Conservation (phyloP, 1,284 basidiomycete genomes). For the Rhodotorula sp. region DNA sequence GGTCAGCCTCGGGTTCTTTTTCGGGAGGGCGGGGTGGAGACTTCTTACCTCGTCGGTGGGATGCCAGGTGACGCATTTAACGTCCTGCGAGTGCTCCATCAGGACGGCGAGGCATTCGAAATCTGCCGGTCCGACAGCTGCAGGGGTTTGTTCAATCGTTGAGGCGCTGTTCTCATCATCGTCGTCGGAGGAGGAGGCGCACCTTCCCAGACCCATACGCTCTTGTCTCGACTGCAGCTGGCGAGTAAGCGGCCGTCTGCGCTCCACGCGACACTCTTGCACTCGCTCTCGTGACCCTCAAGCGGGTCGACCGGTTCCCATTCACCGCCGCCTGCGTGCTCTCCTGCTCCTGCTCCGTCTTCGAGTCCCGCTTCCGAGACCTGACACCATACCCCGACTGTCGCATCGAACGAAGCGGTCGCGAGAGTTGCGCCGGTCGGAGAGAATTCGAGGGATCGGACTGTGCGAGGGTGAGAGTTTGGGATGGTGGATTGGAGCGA, state of each 20-base stretch:
- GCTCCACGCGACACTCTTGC: slow-evolving; percentile 91
- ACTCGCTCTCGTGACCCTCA: slow-evolving; percentile 97
- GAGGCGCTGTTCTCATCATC: background rate
- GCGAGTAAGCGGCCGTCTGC: slow-evolving; percentile 75
- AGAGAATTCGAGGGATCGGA: slow-evolving; percentile 86
- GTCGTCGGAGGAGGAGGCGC: slow-evolving; percentile 49
- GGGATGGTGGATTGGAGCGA: slow-evolving; percentile 47
- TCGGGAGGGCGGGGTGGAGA: slow-evolving; percentile 38
- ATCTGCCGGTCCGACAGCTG: slow-evolving; percentile 57
- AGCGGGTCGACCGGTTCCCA: slow-evolving; percentile 64
- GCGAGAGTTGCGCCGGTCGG: slow-evolving; percentile 86
- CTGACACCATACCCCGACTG: slow-evolving; percentile 88
- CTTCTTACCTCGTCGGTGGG: slow-evolving; percentile 78
- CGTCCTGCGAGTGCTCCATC: slow-evolving; percentile 97
- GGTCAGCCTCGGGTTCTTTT: background rate
- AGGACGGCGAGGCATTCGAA: slow-evolving; percentile 93
- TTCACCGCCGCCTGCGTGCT: slow-evolving; percentile 53
- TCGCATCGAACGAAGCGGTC: slow-evolving; percentile 92
- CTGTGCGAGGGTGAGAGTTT: slow-evolving; percentile 86
- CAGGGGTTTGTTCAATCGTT: background rate
- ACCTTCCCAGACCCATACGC: slow-evolving; percentile 99
- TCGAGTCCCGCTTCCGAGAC: slow-evolving; percentile 53
- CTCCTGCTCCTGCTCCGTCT: slow-evolving; percentile 44
- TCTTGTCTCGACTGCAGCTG: slow-evolving; percentile 92
- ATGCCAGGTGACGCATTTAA: slow-evolving; percentile 94